These are phyloP conservation scores for Diatrype stigma DNA, from an alignment of 2,329 filamentous ascomycete species.

Conservation along the genomic window DNA sequence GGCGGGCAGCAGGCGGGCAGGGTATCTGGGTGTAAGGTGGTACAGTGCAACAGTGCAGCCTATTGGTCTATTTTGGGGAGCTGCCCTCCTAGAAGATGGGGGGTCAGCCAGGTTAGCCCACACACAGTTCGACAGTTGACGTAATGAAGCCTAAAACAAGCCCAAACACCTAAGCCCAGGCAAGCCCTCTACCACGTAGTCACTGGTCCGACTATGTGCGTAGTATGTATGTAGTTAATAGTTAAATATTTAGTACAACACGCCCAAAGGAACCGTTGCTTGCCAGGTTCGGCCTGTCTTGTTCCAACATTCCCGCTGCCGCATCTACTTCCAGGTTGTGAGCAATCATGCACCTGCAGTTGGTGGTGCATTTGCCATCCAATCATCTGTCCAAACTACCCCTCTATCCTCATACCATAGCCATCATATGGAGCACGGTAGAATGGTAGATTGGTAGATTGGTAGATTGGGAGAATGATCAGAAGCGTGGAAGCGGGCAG, in stretches of 20 bases:
- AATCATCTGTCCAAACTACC: background rate
- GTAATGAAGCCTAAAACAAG: background rate
- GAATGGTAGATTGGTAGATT: too few species aligned
- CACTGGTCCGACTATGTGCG: too few species aligned
- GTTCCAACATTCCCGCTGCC: too few species aligned
- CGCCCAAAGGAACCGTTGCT: background rate
- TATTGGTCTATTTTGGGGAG: background rate
- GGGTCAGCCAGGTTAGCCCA: background rate
- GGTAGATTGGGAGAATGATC: too few species aligned
- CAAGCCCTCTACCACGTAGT: background rate
- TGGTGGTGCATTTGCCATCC: background rate
- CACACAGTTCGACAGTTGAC: background rate
- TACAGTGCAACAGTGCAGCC: background rate
- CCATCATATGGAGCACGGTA: slow-evolving; percentile 1
- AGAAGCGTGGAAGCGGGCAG: slow-evolving; percentile 3
- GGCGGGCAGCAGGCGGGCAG: background rate
- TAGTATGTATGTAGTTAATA: background rate
- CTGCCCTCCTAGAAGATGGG: background rate
- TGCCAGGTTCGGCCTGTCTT: too few species aligned
- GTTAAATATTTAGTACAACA: background rate
- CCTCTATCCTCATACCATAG: background rate
- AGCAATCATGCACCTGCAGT: background rate
- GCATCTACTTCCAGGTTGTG: too few species aligned
- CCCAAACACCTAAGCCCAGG: background rate
- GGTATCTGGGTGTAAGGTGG: too few species aligned